Conservation (phyloP, 352 stramenopile species). For the Globisporangium perplexum region DNA sequence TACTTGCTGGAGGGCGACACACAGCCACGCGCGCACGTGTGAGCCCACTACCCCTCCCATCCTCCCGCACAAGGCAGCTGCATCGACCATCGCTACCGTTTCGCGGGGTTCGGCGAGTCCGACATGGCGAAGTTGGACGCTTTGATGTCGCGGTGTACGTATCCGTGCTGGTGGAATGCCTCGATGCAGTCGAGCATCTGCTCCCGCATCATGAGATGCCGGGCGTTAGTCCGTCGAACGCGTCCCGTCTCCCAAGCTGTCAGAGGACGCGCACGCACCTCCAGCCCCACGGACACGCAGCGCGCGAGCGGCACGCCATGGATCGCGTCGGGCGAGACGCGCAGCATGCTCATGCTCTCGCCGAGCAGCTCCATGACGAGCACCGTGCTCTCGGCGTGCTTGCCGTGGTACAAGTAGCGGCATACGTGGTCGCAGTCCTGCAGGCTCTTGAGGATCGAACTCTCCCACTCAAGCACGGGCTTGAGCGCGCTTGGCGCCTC, state of each 20-base stretch:
- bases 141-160: slow-evolving; percentile 88
- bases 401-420: slow-evolving; percentile 82
- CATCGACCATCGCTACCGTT: slow-evolving; percentile 37
- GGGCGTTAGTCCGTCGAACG: no score
- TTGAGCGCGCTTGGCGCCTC: slow-evolving; percentile 83
- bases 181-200: slow-evolving; percentile 87
- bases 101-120: slow-evolving; percentile 29
- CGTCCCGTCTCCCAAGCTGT: no score
- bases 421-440: slow-evolving; percentile 82
- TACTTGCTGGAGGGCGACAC: slow-evolving; percentile 26
- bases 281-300: slow-evolving; percentile 64
- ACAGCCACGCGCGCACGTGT: no score
- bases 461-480: slow-evolving; percentile 87
- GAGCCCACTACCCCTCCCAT: no score
- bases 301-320: slow-evolving; percentile 70
- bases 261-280: no score
- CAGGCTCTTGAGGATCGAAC: slow-evolving; percentile 79
- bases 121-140: slow-evolving; percentile 85
- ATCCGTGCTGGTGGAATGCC: slow-evolving; percentile 79
- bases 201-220: not conserved
- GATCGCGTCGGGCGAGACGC: slow-evolving; percentile 69
- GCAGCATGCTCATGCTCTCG: slow-evolving; percentile 87
- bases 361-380: slow-evolving; percentile 87
- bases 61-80: no score
- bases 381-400: slow-evolving; percentile 81